Evolutionary conservation across 345 rosid genomes (phyloP).

Genomic region (Nasturtium officinale): DNA sequence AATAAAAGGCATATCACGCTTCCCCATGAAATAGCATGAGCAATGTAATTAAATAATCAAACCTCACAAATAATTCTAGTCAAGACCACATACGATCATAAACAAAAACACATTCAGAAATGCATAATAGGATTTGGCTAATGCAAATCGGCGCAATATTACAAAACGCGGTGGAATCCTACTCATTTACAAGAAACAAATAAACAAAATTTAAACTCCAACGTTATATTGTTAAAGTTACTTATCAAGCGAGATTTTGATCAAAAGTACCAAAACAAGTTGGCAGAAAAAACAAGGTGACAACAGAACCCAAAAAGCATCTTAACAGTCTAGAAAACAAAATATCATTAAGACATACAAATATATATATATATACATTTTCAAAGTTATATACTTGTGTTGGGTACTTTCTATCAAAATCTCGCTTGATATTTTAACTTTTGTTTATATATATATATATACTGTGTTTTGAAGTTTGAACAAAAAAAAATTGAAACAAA

Average conservation of each 20-base stretch:
- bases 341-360: conserved; percentile 3
- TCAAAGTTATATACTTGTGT: too few species aligned
- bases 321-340: conserved; percentile 24
- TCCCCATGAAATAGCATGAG: conserved; percentile 9
- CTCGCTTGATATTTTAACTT: too few species aligned
- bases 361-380: not conserved
- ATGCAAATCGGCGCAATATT: conserved; percentile 18
- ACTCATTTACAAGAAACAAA: conserved; percentile 22
- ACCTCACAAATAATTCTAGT: not conserved
- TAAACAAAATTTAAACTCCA: not conserved
- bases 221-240: not conserved
- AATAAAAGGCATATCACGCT: conserved; percentile 9
- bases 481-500: too few species aligned
- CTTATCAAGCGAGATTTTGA: conserved; percentile 8
- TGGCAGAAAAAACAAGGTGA: conserved; percentile 23
- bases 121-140: not conserved
- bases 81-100: conserved; percentile 2
- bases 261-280: not conserved
- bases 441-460: too few species aligned
- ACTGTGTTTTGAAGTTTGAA: too few species aligned
- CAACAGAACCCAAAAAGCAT: conserved; percentile 35
- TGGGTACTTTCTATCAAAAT: too few species aligned
- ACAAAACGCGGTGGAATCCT: conserved; percentile 23
- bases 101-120: conserved; percentile 5
- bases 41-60: not conserved